phyloP scores from a whole-genome alignment of 805 yeast genomes.

The Starmerella apicola region DNA sequence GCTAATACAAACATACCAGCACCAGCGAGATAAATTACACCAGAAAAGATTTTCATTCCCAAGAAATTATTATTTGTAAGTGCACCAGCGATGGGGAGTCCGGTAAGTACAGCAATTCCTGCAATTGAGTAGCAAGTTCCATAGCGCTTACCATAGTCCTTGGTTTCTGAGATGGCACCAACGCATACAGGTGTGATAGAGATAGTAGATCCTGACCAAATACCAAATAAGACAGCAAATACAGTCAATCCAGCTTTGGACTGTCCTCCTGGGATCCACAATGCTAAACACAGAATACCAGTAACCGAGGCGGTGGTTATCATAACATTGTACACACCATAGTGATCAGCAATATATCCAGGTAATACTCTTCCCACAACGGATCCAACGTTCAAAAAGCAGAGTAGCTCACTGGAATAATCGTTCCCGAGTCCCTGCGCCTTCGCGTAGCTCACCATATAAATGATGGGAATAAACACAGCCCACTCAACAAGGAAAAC shows the following conservation, averaged over 20 bases:
- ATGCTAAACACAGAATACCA: constrained; percentile 31
- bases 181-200: constrained; percentile 60
- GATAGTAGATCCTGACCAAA: constrained; percentile 31
- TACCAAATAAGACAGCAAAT: constrained; percentile 34
- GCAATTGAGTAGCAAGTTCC: constrained; percentile 49
- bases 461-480: constrained; percentile 40
- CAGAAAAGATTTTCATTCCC: constrained; percentile 28
- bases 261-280: constrained; percentile 55
- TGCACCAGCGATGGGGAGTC: constrained; percentile 32
- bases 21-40: constrained; percentile 24
- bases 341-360: constrained; percentile 41
- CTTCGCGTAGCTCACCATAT: constrained; percentile 46
- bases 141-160: constrained; percentile 55
- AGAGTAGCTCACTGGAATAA: constrained; percentile 32
- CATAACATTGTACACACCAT: constrained; percentile 50
- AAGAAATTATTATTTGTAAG: constrained; percentile 22
- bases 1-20: constrained; percentile 21
- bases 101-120: constrained; percentile 29
- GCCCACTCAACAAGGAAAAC: constrained; percentile 38
- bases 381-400: constrained; percentile 40
- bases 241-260: constrained; percentile 38
- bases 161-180: constrained; percentile 46
- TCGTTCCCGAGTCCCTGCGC: constrained; percentile 32
- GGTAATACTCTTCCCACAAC: constrained; percentile 46
- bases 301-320: constrained; percentile 35